A percentile compares a stretch with the other conserved stretches of the same genome.
These are phyloP conservation scores for Colletotrichum cereale DNA, from an alignment of 2,329 filamentous ascomycete genomes.

Conservation along the genomic window DNA sequence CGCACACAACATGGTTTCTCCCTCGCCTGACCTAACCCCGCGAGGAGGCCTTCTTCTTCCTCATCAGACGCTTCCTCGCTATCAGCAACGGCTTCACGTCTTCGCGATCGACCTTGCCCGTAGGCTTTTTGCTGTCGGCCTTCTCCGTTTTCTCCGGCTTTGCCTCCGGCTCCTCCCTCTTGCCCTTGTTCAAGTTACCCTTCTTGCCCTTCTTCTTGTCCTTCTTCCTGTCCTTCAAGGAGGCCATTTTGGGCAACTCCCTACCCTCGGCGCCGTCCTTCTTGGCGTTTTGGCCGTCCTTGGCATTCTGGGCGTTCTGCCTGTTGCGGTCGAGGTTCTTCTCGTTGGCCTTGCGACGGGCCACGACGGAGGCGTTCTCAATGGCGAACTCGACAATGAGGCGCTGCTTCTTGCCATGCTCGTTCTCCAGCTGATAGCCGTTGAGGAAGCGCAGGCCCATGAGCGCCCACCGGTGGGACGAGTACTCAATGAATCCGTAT, in stretches of 20 bases:
- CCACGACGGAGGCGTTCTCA: slow-evolving; percentile 97
- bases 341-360: slow-evolving; percentile 68
- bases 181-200: slow-evolving; percentile 47
- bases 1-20: neutral
- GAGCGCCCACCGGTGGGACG: slow-evolving; percentile 90
- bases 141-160: slow-evolving; percentile 39
- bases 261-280: slow-evolving; percentile 49
- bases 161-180: slow-evolving; percentile 51
- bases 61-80: slow-evolving; percentile 83
- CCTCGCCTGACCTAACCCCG: slow-evolving; percentile 48
- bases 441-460: slow-evolving; percentile 97
- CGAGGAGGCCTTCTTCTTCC: slow-evolving; percentile 72
- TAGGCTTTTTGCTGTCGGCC: slow-evolving; percentile 22
- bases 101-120: slow-evolving; percentile 45
- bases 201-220: slow-evolving; percentile 48
- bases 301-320: slow-evolving; percentile 42
- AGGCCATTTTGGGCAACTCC: slow-evolving; percentile 48
- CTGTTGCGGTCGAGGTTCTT: slow-evolving; percentile 45
- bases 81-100: slow-evolving; percentile 80
- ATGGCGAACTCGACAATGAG: slow-evolving; percentile 98
- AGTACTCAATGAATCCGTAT: slow-evolving; percentile 98
- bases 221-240: slow-evolving; percentile 50
- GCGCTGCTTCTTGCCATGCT: slow-evolving; percentile 83
- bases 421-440: slow-evolving; percentile 72
- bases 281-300: slow-evolving; percentile 44